Evolutionary conservation across 345 rosid genomes (phyloP).

Genomic region (Salix dunnii): DNA sequence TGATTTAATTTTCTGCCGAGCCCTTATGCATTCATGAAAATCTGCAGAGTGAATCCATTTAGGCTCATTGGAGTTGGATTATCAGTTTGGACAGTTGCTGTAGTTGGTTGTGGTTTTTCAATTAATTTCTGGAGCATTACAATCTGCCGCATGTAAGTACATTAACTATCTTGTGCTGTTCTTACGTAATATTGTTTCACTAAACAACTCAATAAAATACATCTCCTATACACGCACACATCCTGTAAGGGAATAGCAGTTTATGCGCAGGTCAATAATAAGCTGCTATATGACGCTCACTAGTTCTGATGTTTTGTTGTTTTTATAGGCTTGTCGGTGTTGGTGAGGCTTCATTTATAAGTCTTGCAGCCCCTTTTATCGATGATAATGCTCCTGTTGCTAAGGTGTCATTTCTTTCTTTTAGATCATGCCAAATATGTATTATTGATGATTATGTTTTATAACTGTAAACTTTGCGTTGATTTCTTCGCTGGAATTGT

Average conservation of each 20-base stretch:
- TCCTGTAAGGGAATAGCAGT: background rate
- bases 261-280: background rate
- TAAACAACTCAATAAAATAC: too few relatives aligned
- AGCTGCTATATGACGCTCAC: background rate
- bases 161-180: slow-evolving; percentile 1
- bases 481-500: background rate
- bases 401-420: slow-evolving; percentile 45
- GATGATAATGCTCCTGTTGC: slow-evolving; percentile 86
- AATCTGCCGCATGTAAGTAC: slow-evolving; percentile 77
- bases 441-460: background rate
- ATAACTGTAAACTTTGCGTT: background rate
- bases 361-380: slow-evolving; percentile 96
- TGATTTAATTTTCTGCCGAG: background rate
- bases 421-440: slow-evolving; percentile 1
- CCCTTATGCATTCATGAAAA: slow-evolving; percentile 17
- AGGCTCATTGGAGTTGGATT: slow-evolving; percentile 93
- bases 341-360: slow-evolving; percentile 96
- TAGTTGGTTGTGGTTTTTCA: slow-evolving; percentile 76
- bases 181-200: background rate
- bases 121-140: slow-evolving; percentile 84
- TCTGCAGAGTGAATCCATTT: slow-evolving; percentile 80
- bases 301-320: slow-evolving; percentile 9
- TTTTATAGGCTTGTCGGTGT: slow-evolving; percentile 85
- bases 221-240: too few relatives aligned
- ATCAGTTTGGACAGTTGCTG: slow-evolving; percentile 80